phyloP scores from a whole-genome alignment of 1,284 basidiomycete genomes.

The Cryptococcus sp. region DNA sequence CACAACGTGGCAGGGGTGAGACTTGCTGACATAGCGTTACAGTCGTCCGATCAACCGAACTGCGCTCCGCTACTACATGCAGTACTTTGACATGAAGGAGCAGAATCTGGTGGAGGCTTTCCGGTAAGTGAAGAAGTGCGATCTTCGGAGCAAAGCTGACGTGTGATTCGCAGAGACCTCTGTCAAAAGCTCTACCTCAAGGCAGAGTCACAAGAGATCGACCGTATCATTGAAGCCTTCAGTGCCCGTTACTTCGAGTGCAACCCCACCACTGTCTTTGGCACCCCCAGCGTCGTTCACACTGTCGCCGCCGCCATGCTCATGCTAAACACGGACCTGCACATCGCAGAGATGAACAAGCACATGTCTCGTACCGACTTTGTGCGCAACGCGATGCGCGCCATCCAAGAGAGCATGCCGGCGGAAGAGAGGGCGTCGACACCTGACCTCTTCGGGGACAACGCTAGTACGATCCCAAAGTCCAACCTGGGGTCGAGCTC shows the following conservation, averaged over 20 bases:
- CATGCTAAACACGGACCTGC: slow-evolving; percentile 93
- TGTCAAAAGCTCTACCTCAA: slow-evolving; percentile 90
- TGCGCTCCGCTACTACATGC: slow-evolving; percentile 75
- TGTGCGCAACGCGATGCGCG: slow-evolving; percentile 82
- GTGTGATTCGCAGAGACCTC: slow-evolving; percentile 60
- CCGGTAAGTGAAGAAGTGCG: slow-evolving; percentile 56
- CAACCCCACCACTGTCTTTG: slow-evolving; percentile 75
- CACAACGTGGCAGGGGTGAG: neutral
- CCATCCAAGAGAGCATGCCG: slow-evolving; percentile 58
- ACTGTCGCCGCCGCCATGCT: slow-evolving; percentile 89
- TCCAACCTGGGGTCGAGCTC: slow-evolving; percentile 20
- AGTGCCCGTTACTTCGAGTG: slow-evolving; percentile 85
- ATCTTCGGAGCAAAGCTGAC: neutral
- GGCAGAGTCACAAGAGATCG: slow-evolving; percentile 96
- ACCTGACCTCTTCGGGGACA: slow-evolving; percentile 65
- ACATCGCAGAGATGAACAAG: slow-evolving; percentile 82
- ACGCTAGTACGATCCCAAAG: slow-evolving; percentile 54
- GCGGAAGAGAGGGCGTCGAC: slow-evolving; percentile 52
- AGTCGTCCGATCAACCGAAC: slow-evolving; percentile 72
- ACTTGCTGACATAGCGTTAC: slow-evolving; percentile 1
- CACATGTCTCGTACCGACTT: slow-evolving; percentile 95
- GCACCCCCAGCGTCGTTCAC: slow-evolving; percentile 83
- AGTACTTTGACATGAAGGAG: slow-evolving; percentile 80
- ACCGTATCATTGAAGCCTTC: slow-evolving; percentile 90
- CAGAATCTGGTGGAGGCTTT: slow-evolving; percentile 86